Evolutionary conservation across 192 early-diverging fungal species (phyloP), one percentile per base, ranked within the genome.

Genomic region (Umbelopsis vinacea): DNA sequence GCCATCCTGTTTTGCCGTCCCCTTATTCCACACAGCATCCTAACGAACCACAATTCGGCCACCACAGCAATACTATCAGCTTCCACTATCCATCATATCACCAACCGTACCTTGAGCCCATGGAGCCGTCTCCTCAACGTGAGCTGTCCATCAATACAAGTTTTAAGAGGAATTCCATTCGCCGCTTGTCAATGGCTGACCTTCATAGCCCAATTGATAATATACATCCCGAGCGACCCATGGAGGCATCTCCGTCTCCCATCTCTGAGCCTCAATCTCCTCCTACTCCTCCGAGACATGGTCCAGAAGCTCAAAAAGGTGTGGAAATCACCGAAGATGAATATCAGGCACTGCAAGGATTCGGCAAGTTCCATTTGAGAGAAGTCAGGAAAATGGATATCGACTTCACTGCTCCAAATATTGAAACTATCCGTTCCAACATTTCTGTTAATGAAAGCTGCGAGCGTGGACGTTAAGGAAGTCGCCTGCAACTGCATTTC

Each of bases 171-270:
- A 63, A 63, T 37, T 19, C 43, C 22, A 23, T 23, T 46, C 71
- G 71, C 9, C 71, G 71, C 1, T 24, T 72, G 2, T 72, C 71
- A 15, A 5, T 46, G 43, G 60, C 60, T 5, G 71, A 72, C 3
- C 23, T 72, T 6, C 71, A 72, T 22, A 50, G 55, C n/a, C 71
- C 71, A 24, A 72, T 72, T 46, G 22, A 72, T 35, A 72, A 23
- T 50, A 57, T 72, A 19, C 40, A 68, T 9, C 37, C 57, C 11
- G 57, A 63, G 12, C 12, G 29, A 5, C 57, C 14, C 1, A 19
- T 33, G 17, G 57, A 63, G 6, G 23, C 57, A 15, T 29, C 57
- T 0, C 57, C 57, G 15, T 63, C 57, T 35, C 57, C 57, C 15
- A 63, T 35, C 15, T 63, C 57, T 7, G 57, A 63, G 17, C 57